A percentile compares a stretch with the other conserved stretches of the same genome.
These are phyloP conservation scores for Tubosaeta sp. DNA, from an alignment of 768 basidiomycete genomes.

Conservation along the genomic window DNA sequence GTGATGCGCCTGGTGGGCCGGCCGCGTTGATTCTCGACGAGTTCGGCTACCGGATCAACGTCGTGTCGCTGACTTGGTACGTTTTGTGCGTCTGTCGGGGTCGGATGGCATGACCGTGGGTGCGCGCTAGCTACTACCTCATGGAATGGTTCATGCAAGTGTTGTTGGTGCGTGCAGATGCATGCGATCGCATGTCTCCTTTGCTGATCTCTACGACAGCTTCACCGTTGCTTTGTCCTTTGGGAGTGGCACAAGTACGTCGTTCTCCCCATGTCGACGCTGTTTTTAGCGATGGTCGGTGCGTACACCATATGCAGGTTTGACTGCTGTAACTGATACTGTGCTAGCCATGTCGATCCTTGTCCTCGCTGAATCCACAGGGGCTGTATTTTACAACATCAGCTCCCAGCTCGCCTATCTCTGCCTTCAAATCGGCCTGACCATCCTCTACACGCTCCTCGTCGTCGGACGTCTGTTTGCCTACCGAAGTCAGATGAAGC, in stretches of 20 bases:
- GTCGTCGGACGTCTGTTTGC: conserved; percentile 27
- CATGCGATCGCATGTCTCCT: not conserved
- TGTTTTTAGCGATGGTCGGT: conserved; percentile 15
- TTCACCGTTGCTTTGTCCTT: conserved; percentile 16
- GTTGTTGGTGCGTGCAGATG: conserved; percentile 11
- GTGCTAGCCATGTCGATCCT: conserved; percentile 14
- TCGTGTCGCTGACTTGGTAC: conserved; percentile 17
- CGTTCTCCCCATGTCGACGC: conserved; percentile 13
- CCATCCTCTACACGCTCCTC: conserved; percentile 29
- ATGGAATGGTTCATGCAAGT: conserved; percentile 30
- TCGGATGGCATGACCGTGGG: not conserved
- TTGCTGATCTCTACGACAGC: not conserved
- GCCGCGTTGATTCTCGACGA: conserved; percentile 13
- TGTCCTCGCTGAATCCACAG: conserved; percentile 9
- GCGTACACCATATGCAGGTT: not conserved
- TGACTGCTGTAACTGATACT: not conserved
- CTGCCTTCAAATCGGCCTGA: conserved; percentile 27
- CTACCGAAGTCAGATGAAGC: conserved; percentile 14
- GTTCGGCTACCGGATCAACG: conserved; percentile 17
- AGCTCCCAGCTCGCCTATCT: conserved; percentile 25
- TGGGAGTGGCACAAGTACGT: conserved; percentile 12
- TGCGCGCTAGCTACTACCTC: conserved; percentile 19
- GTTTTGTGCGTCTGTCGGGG: not conserved
- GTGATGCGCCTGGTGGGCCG: conserved; percentile 12
- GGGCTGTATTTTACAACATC: conserved; percentile 16